phyloP scores from a whole-genome alignment of 495 filamentous ascomycete species.

The Chaetomium cochliodes region DNA sequence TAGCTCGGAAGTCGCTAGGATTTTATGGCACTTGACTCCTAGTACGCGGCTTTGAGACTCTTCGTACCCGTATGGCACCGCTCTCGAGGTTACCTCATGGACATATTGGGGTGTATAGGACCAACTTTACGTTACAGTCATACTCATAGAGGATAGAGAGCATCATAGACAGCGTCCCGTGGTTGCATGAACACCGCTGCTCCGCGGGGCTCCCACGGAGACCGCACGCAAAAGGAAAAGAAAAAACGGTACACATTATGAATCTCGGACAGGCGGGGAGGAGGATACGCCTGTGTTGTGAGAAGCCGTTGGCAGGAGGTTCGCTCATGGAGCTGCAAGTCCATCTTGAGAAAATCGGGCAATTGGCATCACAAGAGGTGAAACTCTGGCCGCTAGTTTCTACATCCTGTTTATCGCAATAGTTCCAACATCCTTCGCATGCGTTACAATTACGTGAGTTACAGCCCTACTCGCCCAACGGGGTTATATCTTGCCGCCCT shows the following conservation, averaged over 20 bases:
- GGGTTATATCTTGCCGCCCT: not conserved
- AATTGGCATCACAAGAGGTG: not conserved
- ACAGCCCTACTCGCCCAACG: too few species aligned
- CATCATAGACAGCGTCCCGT: slow-evolving; percentile 14
- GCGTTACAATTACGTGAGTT: too few species aligned
- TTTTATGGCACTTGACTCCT: not conserved
- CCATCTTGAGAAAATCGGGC: not conserved
- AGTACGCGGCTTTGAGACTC: not conserved
- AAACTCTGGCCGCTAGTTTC: not conserved
- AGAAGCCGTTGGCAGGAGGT: too few species aligned
- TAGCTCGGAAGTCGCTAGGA: not conserved
- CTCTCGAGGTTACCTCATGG: not conserved
- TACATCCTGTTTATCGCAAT: not conserved
- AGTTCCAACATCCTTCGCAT: not conserved
- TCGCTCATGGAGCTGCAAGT: too few species aligned
- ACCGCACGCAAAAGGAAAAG: not conserved
- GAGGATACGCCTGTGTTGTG: too few species aligned
- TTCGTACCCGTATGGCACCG: not conserved
- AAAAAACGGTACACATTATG: not conserved
- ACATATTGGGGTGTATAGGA: too few species aligned
- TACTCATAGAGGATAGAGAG: slow-evolving; percentile 20
- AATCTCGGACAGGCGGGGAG: not conserved
- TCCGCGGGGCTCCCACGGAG: too few species aligned
- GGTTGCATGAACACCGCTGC: not conserved
- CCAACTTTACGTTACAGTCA: not conserved